Base-by-base conservation (phyloP, 192 early-diverging fungal genomes). In the Lunasporangiospora selenospora region DNA sequence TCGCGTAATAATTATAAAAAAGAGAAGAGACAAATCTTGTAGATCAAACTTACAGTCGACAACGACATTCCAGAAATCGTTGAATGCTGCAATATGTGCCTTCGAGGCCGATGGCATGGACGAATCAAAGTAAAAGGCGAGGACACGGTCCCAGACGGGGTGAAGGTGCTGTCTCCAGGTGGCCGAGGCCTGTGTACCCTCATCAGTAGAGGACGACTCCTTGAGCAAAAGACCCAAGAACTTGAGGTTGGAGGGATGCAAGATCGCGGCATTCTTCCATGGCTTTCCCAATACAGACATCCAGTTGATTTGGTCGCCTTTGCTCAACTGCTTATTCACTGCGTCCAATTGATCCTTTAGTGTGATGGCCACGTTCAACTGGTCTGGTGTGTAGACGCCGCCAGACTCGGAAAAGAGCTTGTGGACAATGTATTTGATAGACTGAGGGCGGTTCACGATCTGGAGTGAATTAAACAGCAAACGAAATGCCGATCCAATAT, bases 121-220 rank as follows among this genome's bases (percentile, higher is more conserved):
- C 10, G 73, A 50, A 23, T 63, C 65, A 65, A 82, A 78, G 62
- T 87, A 87, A 34, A 82, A 47, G 26, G 81, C 77, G 23, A 95
- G 81, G 41, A 95, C 73, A 55, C 78, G 71, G 58, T 88, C 81
- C 93, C 92, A 93, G 31, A 92, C 85, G 3, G 88, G 86, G 76
- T 97, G 96, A 51, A 95, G 71, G 62, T 90, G 83, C 37, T 91
- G 92, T n/a, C 78, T 77, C 90, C 90, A 91, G 65, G 75, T 84
- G 8, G 82, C 62, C 33, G 76, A 57, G 49, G 62, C 46, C 33
- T 80, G 79, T 15, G 75, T 64, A 30, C 77, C 77, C 11, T 80
- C 81, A 38, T 65, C 63, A 31, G 58, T 61, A n/a, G n/a, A n/a
- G 6, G 62, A 61, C 8, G 62, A 37, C 33, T 75, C 73, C 45